Percentiles rank a stretch among this genome's conserved stretches.
phyloP scores from a whole-genome alignment of 192 early-diverging fungal species.

The Linnemannia schmuckeri region DNA sequence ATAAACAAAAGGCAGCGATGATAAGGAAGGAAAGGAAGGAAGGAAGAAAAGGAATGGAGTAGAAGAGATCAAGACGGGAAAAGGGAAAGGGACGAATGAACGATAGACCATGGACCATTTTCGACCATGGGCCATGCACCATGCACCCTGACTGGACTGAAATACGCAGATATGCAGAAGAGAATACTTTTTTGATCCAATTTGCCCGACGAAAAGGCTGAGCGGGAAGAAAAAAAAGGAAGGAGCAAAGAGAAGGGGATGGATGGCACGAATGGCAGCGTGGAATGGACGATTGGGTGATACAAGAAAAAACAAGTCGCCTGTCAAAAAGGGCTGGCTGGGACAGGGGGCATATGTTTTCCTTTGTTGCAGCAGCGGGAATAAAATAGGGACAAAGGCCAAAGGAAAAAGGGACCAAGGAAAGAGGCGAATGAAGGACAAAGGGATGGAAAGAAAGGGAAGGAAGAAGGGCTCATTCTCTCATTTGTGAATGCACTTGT shows the following conservation, averaged over 20 bases:
- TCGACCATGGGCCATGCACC: constrained; percentile 11
- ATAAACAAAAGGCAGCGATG: background rate
- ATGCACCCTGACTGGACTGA: background rate
- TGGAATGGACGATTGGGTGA: constrained; percentile 10
- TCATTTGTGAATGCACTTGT: background rate
- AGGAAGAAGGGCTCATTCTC: background rate
- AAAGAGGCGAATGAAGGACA: background rate
- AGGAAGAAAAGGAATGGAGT: background rate
- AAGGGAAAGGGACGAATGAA: background rate
- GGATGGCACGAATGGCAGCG: constrained; percentile 1
- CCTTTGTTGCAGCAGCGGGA: background rate
- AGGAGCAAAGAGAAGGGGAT: background rate
- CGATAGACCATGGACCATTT: constrained; percentile 6
- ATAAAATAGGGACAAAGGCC: background rate
- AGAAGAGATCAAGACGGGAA: constrained; percentile 11
- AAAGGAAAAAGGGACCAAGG: background rate
- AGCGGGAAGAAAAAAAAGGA: background rate
- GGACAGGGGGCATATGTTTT: constrained; percentile 3
- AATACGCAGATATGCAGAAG: background rate
- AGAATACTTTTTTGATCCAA: background rate
- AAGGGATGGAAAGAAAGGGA: background rate
- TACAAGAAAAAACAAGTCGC: background rate
- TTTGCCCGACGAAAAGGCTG: constrained; percentile 5
- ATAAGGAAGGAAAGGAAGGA: background rate
- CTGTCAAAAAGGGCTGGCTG: background rate